These are phyloP conservation scores for Physcomitrellopsis africana DNA, from an alignment of 225 moss, liverwort and hornwort genomes.

Conservation along the genomic window DNA sequence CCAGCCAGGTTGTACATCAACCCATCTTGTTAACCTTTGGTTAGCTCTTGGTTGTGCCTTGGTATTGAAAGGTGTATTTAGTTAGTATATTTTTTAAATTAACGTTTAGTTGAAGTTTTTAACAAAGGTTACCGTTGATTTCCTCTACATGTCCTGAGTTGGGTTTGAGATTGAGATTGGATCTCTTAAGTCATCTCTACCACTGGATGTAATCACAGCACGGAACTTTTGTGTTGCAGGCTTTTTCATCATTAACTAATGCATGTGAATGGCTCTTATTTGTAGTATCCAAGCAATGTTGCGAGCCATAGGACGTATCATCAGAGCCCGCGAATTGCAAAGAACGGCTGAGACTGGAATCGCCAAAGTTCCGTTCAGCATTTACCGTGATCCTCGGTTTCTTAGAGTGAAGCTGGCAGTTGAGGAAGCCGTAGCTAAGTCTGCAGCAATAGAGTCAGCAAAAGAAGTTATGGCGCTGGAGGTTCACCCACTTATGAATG, in stretches of 20 bases:
- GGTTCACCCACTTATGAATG: slow-evolving; percentile 37
- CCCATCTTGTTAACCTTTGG: not conserved
- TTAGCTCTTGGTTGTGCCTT: not conserved
- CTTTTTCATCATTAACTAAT: slow-evolving; percentile 16
- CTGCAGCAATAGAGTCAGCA: slow-evolving; percentile 41
- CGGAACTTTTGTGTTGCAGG: slow-evolving; percentile 3
- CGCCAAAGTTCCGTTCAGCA: slow-evolving; percentile 43
- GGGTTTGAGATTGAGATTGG: not conserved
- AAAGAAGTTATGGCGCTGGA: slow-evolving; percentile 37
- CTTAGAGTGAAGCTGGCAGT: slow-evolving; percentile 38
- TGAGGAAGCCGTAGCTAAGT: slow-evolving; percentile 45
- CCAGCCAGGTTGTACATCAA: slow-evolving; percentile 38
- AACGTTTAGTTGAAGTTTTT: too few species aligned
- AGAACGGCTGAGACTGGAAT: slow-evolving; percentile 41
- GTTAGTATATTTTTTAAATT: not conserved
- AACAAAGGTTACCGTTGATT: not conserved
- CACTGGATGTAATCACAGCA: slow-evolving; percentile 3
- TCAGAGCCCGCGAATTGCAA: slow-evolving; percentile 46
- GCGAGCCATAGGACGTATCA: slow-evolving; percentile 48
- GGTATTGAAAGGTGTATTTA: not conserved
- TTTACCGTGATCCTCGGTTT: slow-evolving; percentile 46
- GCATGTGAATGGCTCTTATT: slow-evolving; percentile 11
- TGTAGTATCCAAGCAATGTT: slow-evolving; percentile 49
- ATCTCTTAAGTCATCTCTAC: not conserved
- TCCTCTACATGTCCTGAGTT: not conserved